These are phyloP conservation scores for Veloboletus limbatus DNA, from an alignment of 1,284 basidiomycete genomes.

Conservation along the genomic window DNA sequence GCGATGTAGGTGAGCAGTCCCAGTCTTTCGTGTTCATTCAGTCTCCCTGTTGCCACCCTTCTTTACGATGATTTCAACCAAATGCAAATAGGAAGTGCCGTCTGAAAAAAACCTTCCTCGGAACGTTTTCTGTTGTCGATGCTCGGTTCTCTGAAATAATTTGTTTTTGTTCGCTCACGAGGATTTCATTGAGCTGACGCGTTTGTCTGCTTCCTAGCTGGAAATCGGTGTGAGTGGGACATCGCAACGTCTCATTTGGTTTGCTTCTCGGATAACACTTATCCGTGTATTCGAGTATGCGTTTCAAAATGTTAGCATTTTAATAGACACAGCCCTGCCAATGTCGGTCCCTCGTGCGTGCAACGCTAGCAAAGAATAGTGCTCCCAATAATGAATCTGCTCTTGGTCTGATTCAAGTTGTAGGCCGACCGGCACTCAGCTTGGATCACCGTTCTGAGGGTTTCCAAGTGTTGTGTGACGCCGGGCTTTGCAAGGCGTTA, in stretches of 20 bases:
- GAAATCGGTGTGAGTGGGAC: too few species aligned
- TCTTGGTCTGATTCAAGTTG: background rate
- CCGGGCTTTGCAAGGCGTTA: too few species aligned
- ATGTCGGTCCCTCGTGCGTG: background rate
- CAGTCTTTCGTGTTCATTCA: background rate
- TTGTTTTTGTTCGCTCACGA: background rate
- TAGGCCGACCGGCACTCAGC: background rate
- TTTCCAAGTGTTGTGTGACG: background rate
- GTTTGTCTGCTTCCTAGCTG: slow-evolving; percentile 4
- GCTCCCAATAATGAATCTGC: background rate
- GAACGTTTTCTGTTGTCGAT: slow-evolving; percentile 43
- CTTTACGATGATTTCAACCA: slow-evolving; percentile 51
- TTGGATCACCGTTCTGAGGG: background rate
- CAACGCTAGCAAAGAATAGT: background rate
- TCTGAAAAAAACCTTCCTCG: slow-evolving; percentile 46
- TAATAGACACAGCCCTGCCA: slow-evolving; percentile 5
- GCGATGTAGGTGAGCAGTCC: slow-evolving; percentile 21
- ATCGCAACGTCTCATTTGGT: background rate
- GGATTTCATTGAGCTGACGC: slow-evolving; percentile 12
- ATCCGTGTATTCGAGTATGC: slow-evolving; percentile 12
- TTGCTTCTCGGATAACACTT: slow-evolving; percentile 14
- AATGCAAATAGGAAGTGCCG: slow-evolving; percentile 66
- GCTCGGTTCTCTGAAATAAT: slow-evolving; percentile 57
- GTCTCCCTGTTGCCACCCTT: slow-evolving; percentile 1
- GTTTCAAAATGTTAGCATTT: slow-evolving; percentile 22